Conservation (phyloP, 1,139 yeast genomes). For the Suhomyces panamericanus region DNA sequence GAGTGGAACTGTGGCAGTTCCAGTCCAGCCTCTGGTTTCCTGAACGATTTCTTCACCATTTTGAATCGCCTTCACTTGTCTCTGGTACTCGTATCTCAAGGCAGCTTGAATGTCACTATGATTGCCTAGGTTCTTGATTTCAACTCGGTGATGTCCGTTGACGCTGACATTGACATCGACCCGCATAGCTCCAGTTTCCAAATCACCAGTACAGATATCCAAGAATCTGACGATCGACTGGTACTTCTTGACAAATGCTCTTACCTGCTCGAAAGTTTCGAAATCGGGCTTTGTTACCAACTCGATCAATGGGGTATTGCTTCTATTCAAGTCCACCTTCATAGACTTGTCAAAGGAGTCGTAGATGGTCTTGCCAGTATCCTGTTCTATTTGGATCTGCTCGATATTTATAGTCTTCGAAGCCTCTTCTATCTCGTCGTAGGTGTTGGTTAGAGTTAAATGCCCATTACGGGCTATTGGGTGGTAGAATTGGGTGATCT, state of each 20-base stretch:
- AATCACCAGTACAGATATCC: conserved; percentile 80
- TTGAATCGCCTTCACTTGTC: conserved; percentile 56
- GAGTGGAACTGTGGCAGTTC: conserved; percentile 59
- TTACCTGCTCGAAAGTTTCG: conserved; percentile 63
- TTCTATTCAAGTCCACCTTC: conserved; percentile 75
- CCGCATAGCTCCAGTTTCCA: conserved; percentile 93
- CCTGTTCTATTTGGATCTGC: conserved; percentile 90
- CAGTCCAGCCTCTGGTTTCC: conserved; percentile 95
- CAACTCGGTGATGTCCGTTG: conserved; percentile 70
- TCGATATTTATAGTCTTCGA: conserved; percentile 52
- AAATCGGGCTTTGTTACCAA: conserved; percentile 92
- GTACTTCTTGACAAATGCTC: conserved; percentile 76
- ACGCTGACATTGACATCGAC: conserved; percentile 92
- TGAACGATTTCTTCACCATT: conserved; percentile 37
- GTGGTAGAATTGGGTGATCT: conserved; percentile 83
- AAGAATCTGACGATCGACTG: conserved; percentile 69
- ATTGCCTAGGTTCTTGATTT: conserved; percentile 84
- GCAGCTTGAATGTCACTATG: conserved; percentile 81
- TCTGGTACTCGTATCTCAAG: conserved; percentile 65
- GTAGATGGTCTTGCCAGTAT: conserved; percentile 83
- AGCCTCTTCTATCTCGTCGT: conserved; percentile 53
- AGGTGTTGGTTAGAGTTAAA: conserved; percentile 45
- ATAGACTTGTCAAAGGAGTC: conserved; percentile 42
- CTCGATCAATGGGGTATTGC: conserved; percentile 86
- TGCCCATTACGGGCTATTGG: conserved; percentile 77